These are phyloP conservation scores for Begonia masoniana DNA, from an alignment of 306 rosid genomes.

Conservation along the genomic window DNA sequence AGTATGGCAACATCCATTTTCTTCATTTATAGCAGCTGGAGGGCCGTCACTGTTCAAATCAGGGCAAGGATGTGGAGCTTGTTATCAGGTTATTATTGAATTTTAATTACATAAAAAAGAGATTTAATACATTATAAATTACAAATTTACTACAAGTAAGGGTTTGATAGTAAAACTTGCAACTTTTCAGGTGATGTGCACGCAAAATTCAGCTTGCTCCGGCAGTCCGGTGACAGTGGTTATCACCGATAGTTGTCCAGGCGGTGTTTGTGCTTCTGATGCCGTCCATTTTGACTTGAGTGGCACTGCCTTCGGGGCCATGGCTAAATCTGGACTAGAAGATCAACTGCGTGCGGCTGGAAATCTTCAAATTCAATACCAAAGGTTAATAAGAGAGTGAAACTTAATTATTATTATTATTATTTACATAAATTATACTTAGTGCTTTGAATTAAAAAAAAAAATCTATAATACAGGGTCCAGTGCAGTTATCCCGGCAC, in stretches of 20 bases:
- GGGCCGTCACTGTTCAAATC: constrained; percentile 42
- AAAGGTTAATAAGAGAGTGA: constrained; percentile 18
- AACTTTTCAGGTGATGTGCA: constrained; percentile 50
- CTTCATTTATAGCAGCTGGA: constrained; percentile 46
- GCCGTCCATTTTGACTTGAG: constrained; percentile 68
- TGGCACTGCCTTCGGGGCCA: constrained; percentile 71
- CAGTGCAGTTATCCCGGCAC: constrained; percentile 27
- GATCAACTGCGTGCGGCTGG: constrained; percentile 41
- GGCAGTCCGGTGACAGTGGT: constrained; percentile 41
- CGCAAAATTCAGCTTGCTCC: constrained; percentile 36
- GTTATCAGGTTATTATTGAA: constrained; percentile 41
- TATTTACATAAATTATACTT: too few species aligned
- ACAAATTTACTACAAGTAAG: neutral
- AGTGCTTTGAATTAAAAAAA: neutral
- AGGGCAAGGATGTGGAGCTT: constrained; percentile 73
- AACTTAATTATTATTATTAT: too few species aligned
- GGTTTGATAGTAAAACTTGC: neutral
- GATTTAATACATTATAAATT: neutral
- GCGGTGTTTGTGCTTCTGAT: constrained; percentile 30
- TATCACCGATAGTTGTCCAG: constrained; percentile 63
- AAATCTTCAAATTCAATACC: constrained; percentile 35
- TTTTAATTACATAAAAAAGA: neutral
- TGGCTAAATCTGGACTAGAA: constrained; percentile 49
- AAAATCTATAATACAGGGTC: neutral
- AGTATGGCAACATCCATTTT: constrained; percentile 54